These are phyloP conservation scores for Coniferiporia weirii DNA, from an alignment of 1,284 basidiomycete genomes.

Conservation along the genomic window DNA sequence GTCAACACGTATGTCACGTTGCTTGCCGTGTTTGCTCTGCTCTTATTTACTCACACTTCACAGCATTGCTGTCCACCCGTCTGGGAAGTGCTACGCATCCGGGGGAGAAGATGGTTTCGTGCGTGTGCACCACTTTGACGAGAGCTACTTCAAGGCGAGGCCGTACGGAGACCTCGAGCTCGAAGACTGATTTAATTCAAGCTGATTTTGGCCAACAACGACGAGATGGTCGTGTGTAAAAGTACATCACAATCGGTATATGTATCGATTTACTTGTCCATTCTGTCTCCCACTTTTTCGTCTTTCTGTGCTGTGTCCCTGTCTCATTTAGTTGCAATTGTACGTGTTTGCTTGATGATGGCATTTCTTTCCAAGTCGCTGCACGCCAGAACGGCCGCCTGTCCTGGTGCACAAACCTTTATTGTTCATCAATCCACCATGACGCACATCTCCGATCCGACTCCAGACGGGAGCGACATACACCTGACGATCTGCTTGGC, in stretches of 20 bases:
- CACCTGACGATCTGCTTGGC: too few relatives aligned
- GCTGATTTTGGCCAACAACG: too few relatives aligned
- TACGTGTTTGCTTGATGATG: neutral
- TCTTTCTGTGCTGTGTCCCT: neutral
- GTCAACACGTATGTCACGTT: slow-evolving; percentile 83
- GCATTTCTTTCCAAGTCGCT: neutral
- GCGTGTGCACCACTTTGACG: slow-evolving; percentile 88
- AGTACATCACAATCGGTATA: neutral
- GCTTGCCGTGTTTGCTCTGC: neutral
- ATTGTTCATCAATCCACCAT: too few relatives aligned
- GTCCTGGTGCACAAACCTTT: too few relatives aligned
- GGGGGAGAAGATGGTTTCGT: slow-evolving; percentile 97
- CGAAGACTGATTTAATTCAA: slow-evolving; percentile 38
- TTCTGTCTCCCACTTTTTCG: neutral
- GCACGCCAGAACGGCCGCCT: too few relatives aligned
- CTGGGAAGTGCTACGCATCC: slow-evolving; percentile 86
- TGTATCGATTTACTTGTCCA: neutral
- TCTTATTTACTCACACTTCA: slow-evolving; percentile 13
- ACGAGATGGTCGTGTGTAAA: neutral
- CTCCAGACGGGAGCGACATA: too few relatives aligned
- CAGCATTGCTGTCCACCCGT: slow-evolving; percentile 89
- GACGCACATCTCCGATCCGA: too few relatives aligned
- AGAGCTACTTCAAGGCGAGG: slow-evolving; percentile 83
- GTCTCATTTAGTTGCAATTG: neutral
- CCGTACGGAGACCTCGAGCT: slow-evolving; percentile 89